Percentiles rank a stretch among this genome's conserved stretches.
phyloP scores from a whole-genome alignment of 2,329 filamentous ascomycete species.

The Metarhizium humberi region DNA sequence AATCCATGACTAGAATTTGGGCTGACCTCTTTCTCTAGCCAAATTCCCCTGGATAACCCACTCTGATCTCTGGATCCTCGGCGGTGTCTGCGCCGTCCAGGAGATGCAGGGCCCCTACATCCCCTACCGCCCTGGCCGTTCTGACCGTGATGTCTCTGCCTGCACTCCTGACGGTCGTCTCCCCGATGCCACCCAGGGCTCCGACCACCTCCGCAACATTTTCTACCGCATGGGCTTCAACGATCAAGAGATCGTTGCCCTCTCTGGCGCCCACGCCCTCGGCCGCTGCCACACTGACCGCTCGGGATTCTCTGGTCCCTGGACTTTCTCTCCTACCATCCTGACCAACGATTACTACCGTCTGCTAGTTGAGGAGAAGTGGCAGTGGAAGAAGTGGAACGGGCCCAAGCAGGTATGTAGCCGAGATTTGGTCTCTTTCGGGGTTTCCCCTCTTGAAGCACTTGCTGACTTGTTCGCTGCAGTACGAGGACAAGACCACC shows the following conservation, averaged over 20 bases:
- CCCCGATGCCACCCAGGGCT: slow-evolving; percentile 68
- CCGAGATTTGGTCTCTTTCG: background rate
- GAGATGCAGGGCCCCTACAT: slow-evolving; percentile 88
- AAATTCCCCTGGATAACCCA: slow-evolving; percentile 94
- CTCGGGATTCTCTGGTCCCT: slow-evolving; percentile 79
- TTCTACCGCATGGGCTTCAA: slow-evolving; percentile 98
- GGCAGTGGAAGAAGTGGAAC: slow-evolving; percentile 84
- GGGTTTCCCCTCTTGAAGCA: background rate
- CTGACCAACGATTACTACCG: slow-evolving; percentile 94
- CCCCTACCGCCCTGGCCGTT: slow-evolving; percentile 79
- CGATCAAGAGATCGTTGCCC: slow-evolving; percentile 91
- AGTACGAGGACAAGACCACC: slow-evolving; percentile 80
- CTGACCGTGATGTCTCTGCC: slow-evolving; percentile 67
- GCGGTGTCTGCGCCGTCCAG: slow-evolving; percentile 76
- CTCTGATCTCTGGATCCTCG: slow-evolving; percentile 94
- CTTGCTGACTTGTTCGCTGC: slow-evolving; percentile 7
- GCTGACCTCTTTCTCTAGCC: slow-evolving; percentile 13
- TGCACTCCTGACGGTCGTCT: slow-evolving; percentile 91
- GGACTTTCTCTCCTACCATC: slow-evolving; percentile 85
- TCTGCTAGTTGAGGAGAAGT: slow-evolving; percentile 84
- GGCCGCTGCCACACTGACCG: slow-evolving; percentile 86
- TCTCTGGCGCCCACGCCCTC: slow-evolving; percentile 76
- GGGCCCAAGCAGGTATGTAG: slow-evolving; percentile 62
- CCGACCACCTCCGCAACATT: slow-evolving; percentile 78
- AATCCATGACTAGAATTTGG: background rate